Conservation (phyloP, 495 filamentous ascomycete species). For the Pyronema domesticum region DNA sequence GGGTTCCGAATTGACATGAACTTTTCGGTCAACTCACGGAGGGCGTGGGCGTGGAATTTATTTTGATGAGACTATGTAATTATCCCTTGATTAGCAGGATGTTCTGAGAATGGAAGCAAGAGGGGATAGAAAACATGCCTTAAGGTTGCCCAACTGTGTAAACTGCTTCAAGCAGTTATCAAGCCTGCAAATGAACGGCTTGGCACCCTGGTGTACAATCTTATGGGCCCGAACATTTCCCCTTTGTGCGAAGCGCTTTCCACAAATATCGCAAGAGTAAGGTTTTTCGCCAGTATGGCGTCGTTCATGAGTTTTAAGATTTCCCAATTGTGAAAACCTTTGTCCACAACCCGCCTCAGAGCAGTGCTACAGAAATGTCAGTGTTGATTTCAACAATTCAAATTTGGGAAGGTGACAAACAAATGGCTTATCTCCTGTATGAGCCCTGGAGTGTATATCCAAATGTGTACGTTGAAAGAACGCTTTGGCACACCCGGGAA, state of each 20-base stretch:
- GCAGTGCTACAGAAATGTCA: constrained; percentile 39
- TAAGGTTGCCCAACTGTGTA: constrained; percentile 75
- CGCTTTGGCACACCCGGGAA: constrained; percentile 58
- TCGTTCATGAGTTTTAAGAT: constrained; percentile 76
- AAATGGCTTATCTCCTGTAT: constrained; percentile 83
- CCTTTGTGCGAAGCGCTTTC: constrained; percentile 64
- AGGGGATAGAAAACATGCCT: constrained; percentile 33
- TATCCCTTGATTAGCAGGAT: not conserved
- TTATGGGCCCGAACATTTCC: constrained; percentile 79
- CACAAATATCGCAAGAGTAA: constrained; percentile 66
- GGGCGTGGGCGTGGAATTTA: constrained; percentile 61
- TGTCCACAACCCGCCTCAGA: constrained; percentile 56
- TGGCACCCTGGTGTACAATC: constrained; percentile 58
- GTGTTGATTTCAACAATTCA: not conserved
- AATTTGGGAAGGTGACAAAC: constrained; percentile 29
- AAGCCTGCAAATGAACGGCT: constrained; percentile 64
- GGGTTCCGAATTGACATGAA: constrained; percentile 49
- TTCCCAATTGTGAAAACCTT: constrained; percentile 74
- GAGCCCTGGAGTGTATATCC: constrained; percentile 75
- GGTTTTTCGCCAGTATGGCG: constrained; percentile 78
- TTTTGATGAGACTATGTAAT: constrained; percentile 69
- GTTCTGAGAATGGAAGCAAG: constrained; percentile 8
- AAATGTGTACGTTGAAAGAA: constrained; percentile 90
- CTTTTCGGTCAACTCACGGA: constrained; percentile 52
- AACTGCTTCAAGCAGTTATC: constrained; percentile 73